Conservation (phyloP, 176 grass and related monocot species). For the Pontederia crassipes region DNA sequence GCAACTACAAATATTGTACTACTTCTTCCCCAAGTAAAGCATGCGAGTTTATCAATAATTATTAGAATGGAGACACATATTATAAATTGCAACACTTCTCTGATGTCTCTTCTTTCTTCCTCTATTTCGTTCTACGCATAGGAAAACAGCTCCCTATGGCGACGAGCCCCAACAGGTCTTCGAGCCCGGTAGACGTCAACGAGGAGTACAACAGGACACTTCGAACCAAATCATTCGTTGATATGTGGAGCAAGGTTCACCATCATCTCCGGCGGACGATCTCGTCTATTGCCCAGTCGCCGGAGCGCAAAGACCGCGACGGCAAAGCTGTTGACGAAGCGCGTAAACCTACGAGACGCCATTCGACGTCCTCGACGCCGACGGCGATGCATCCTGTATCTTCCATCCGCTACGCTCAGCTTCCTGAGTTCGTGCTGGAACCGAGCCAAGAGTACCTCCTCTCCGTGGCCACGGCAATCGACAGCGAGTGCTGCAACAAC, state of each 20-base stretch:
- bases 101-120: not conserved
- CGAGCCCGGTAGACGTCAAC: slow-evolving; percentile 26
- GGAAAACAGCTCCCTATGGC: not conserved
- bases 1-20: too few relatives aligned
- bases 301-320: too few relatives aligned
- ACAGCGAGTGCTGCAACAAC: not conserved
- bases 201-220: slow-evolving; percentile 77
- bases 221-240: slow-evolving; percentile 64
- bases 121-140: not conserved
- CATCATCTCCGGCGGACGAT: slow-evolving; percentile 9
- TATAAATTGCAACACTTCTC: not conserved
- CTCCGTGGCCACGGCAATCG: not conserved
- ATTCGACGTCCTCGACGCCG: not conserved
- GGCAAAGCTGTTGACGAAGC: not conserved
- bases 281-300: not conserved
- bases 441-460: slow-evolving; percentile 43
- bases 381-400: not conserved
- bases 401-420: not conserved
- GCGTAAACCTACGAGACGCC: not conserved
- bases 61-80: not conserved
- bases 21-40: not conserved
- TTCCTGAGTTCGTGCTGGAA: slow-evolving; percentile 26
- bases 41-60: not conserved
- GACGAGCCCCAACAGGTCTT: not conserved
- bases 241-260: slow-evolving; percentile 73